A percentile compares a stretch with the other conserved stretches of the same genome.
Conservation (phyloP, 768 basidiomycete genomes). For the Phlebiopsis flavidoalba region DNA sequence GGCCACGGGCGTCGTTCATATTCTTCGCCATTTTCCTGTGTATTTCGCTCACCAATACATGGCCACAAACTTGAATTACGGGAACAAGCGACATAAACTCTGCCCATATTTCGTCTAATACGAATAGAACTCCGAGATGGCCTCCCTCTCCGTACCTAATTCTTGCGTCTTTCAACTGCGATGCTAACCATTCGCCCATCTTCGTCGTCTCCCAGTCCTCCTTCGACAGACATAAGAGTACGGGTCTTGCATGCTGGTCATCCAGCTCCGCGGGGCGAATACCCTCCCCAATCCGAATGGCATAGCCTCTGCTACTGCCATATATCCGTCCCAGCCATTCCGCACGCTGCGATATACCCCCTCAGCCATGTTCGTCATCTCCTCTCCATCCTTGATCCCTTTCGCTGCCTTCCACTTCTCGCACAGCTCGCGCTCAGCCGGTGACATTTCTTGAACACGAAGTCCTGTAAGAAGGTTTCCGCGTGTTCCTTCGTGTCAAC, state of each 20-base stretch:
- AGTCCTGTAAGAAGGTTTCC: constrained; percentile 33
- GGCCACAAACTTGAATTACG: background rate
- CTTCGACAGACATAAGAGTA: constrained; percentile 40
- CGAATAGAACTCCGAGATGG: constrained; percentile 41
- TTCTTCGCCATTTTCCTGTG: background rate
- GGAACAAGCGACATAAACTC: constrained; percentile 16
- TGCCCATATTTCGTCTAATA: constrained; percentile 42
- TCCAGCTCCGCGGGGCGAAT: constrained; percentile 40
- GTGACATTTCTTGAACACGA: constrained; percentile 39
- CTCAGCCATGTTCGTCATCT: constrained; percentile 35
- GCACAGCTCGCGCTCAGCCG: constrained; percentile 27
- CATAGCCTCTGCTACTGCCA: constrained; percentile 34
- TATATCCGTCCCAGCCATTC: constrained; percentile 48
- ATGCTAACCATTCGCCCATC: constrained; percentile 43
- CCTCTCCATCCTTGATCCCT: constrained; percentile 37
- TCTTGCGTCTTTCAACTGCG: constrained; percentile 38
- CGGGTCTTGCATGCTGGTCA: constrained; percentile 38
- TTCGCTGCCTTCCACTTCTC: constrained; percentile 36
- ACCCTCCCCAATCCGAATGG: constrained; percentile 47
- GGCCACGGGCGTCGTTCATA: background rate
- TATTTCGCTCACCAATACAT: background rate
- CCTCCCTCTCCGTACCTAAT: constrained; percentile 42
- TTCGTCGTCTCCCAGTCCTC: constrained; percentile 30
- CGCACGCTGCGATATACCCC: constrained; percentile 43
- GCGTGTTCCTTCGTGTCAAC: constrained; percentile 36